Evolutionary conservation across 78 protist genomes (phyloP), one percentile per base, ranked within the genome.

Genomic region (Dictyostelium capitatum): DNA sequence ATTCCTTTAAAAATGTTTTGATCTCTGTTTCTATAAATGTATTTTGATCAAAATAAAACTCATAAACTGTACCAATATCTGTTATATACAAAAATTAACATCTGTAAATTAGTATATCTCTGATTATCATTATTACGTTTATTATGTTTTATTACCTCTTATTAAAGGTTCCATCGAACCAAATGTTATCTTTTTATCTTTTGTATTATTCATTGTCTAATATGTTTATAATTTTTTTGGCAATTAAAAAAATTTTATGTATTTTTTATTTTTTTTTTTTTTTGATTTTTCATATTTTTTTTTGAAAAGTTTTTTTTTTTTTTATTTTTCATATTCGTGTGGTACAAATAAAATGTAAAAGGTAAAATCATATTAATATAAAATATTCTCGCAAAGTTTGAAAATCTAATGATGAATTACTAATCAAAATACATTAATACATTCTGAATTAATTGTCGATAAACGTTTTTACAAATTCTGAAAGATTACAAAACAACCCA

Each of bases 31-130:
- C 91, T 57, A 84, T 25, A 74, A 84, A 84, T 14, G 32, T 37
- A 32, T 74, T 84, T 51, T 84, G 91, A 46, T 84, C 91, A 74
- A 84, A 84, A 74, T 74, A 84, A 32, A 74, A 84, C 4, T 84
- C 82, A 74, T 84, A 84, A 11, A 84, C 73, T 56, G 53, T 47
- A 37, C 83, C 91, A 56, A 84, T 46, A 46, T 84, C 91, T 84
- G 28, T n/a, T n/a, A n/a, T 67, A 80, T 47, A 20, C 7, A 5
- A 4, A 11, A 28, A 32, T 67, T 4, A 5, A 32, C 30, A 32
- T n/a, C n/a, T n/a, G 6, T 20, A 20, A 14, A 41, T 10, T 47
- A n/a, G 10, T 23, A 46, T 6, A 6, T 6, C n/a, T n/a, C n/a
- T n/a, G n/a, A 73, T 19, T 20, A 46, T 15, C 9, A 53, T 4